A percentile compares a stretch with the other conserved stretches of the same genome.
phyloP scores from a whole-genome alignment of 192 early-diverging fungal species.

The Anaeromyces robustus region DNA sequence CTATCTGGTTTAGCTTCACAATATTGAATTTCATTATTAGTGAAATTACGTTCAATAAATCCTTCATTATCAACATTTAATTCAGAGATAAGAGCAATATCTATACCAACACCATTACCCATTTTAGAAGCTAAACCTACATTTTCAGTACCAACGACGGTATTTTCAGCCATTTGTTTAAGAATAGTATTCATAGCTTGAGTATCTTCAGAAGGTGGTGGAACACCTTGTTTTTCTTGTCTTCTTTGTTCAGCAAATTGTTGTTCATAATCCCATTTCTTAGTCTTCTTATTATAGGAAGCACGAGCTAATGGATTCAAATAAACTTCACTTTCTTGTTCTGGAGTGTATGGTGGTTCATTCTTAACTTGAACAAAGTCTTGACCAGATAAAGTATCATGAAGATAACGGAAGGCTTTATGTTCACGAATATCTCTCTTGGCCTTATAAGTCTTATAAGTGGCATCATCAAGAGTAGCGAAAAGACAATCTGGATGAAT shows the following conservation, averaged over 20 bases:
- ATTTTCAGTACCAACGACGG: neutral
- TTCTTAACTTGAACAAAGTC: slow-evolving; percentile 79
- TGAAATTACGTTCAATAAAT: slow-evolving; percentile 89
- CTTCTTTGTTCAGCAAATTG: too few relatives aligned
- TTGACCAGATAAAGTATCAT: slow-evolving; percentile 70
- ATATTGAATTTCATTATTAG: slow-evolving; percentile 55
- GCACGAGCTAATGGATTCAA: slow-evolving; percentile 77
- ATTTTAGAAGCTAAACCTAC: neutral
- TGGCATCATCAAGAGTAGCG: slow-evolving; percentile 40
- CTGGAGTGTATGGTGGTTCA: slow-evolving; percentile 69
- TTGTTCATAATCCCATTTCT: slow-evolving; percentile 43
- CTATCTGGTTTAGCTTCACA: slow-evolving; percentile 53
- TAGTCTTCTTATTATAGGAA: slow-evolving; percentile 50
- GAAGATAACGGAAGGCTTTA: slow-evolving; percentile 74
- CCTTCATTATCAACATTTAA: slow-evolving; percentile 68
- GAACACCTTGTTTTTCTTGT: slow-evolving; percentile 5
- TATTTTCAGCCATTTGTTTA: neutral
- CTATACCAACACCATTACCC: slow-evolving; percentile 54
- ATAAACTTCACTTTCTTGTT: slow-evolving; percentile 66
- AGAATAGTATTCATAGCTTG: neutral
- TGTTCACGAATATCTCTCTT: slow-evolving; percentile 57
- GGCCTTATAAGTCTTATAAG: slow-evolving; percentile 54
- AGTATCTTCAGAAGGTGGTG: slow-evolving; percentile 25
- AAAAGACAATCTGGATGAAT: neutral
- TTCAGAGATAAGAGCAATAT: slow-evolving; percentile 71